Base-by-base conservation (phyloP, 108 stramenopile genomes). In the Cyclostephanos invisitatus region DNA sequence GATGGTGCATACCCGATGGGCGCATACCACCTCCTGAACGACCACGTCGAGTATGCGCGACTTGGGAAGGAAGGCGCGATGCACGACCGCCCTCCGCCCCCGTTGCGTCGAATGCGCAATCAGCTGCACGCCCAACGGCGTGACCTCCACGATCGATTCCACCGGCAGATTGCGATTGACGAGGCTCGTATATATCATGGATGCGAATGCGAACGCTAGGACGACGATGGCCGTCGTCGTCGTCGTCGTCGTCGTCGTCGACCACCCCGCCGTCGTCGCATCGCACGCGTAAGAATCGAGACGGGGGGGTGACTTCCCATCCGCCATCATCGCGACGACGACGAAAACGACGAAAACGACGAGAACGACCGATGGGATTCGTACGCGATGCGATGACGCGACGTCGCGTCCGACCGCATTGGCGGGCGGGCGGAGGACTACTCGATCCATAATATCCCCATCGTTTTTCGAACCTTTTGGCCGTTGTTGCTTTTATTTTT, bases 1-100 rank as follows among this genome's bases (percentile, higher is more conserved):
- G 17, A 74, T 73, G 49, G 63, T 81, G 73, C 80, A 81, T 15
- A 74, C 73, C 48, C 80, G 71, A 62, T 81, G 80, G 10, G 80
- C 73, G 70, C 73, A 81, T 24, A 81, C 80, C 24, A 81, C 68
- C 25, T 81, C 80, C 58, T 67, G 66, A 1, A 81, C 80, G n/a
- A 74, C 67, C 3, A 81, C 73, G 35, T 81, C 80, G 24, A 74
- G 44, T n/a, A 81, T 81, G 51, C 63, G 49, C 28, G 48, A 38
- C 44, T 21, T 18, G n/a, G 28, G 60, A 18, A 81, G 48, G 51
- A 81, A 81, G 36, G 64, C 9, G 17, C 32, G 27, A 0, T 17
- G 17, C 25, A 54, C 25, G 29, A 15, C 20, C 24, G 51, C 18
- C 24, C 8, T 22, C 63, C 17, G 7, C 5, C 17, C 42, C 14